A percentile compares a stretch with the other conserved stretches of the same genome.
Evolutionary conservation across 208 protist genomes (phyloP).

Genomic region (Wallacemonas sp.): DNA sequence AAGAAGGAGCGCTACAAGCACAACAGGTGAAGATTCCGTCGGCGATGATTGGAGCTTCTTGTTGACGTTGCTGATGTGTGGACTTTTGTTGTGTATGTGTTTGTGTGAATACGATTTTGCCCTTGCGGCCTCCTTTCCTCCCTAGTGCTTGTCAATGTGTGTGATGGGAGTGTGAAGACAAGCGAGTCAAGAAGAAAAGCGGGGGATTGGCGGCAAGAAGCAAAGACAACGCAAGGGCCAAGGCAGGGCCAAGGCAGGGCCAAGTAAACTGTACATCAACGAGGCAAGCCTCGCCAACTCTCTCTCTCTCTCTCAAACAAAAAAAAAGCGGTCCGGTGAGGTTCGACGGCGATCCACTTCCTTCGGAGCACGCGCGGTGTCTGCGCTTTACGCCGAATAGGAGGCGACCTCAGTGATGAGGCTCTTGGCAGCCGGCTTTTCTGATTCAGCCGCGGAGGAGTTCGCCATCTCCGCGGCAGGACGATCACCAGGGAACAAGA

Average conservation of each 20-base stretch:
- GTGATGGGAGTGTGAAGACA: too few relatives aligned
- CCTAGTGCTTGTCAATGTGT: too few relatives aligned
- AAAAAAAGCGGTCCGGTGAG: not conserved
- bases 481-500: constrained; percentile 9
- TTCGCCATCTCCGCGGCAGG: not conserved
- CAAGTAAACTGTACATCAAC: not conserved
- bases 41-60: too few relatives aligned
- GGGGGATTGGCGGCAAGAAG: constrained; percentile 10
- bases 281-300: too few relatives aligned
- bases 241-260: too few relatives aligned
- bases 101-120: constrained; percentile 15
- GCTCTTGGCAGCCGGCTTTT: not conserved
- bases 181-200: not conserved
- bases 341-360: not conserved
- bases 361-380: not conserved
- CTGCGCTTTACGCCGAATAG: not conserved
- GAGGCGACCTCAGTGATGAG: constrained; percentile 13
- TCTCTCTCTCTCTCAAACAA: constrained; percentile 7
- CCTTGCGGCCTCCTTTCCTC: too few relatives aligned
- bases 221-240: too few relatives aligned
- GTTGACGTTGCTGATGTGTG: too few relatives aligned
- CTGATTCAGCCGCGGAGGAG: not conserved
- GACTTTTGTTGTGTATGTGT: constrained; percentile 26
- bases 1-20: too few relatives aligned
- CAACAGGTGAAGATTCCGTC: too few relatives aligned